These are phyloP conservation scores for Penicillium sp. DNA, from an alignment of 2,329 filamentous ascomycete genomes.

Conservation along the genomic window DNA sequence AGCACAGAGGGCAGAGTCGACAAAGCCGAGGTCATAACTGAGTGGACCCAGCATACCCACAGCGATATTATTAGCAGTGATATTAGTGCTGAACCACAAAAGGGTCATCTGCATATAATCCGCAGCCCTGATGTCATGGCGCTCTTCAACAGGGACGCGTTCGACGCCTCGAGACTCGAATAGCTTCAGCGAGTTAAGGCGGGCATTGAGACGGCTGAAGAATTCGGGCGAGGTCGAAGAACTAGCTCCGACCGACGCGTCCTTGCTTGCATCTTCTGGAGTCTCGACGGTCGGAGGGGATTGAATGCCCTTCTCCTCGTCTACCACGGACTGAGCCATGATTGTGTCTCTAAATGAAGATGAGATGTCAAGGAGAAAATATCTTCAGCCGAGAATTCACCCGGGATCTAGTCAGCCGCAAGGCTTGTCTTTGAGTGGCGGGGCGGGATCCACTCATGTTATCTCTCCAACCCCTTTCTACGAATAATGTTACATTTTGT, in stretches of 20 bases:
- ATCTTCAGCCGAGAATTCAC: not conserved
- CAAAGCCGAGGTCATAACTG: conserved; percentile 33
- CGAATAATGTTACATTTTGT: not conserved
- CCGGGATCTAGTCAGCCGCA: not conserved
- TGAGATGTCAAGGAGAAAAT: not conserved
- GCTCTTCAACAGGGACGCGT: conserved; percentile 53
- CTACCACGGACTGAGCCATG: not conserved
- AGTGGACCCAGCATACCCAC: conserved; percentile 36
- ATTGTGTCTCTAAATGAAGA: not conserved
- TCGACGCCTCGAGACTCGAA: conserved; percentile 57
- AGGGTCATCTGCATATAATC: conserved; percentile 28
- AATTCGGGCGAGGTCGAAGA: not conserved
- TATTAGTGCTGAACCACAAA: conserved; percentile 32
- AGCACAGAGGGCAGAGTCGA: conserved; percentile 29
- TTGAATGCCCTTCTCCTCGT: conserved; percentile 1
- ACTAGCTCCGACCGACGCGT: not conserved
- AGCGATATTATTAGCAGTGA: conserved; percentile 34
- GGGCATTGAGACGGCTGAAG: conserved; percentile 1
- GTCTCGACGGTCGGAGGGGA: not conserved
- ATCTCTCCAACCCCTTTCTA: not conserved
- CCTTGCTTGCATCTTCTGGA: not conserved
- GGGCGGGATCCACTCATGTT: not conserved
- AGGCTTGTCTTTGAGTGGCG: not conserved
- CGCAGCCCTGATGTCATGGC: conserved; percentile 41
- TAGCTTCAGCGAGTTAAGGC: not conserved